These are phyloP conservation scores for Botrytis sinoallii DNA, from an alignment of 2,329 filamentous ascomycete species.

Conservation along the genomic window DNA sequence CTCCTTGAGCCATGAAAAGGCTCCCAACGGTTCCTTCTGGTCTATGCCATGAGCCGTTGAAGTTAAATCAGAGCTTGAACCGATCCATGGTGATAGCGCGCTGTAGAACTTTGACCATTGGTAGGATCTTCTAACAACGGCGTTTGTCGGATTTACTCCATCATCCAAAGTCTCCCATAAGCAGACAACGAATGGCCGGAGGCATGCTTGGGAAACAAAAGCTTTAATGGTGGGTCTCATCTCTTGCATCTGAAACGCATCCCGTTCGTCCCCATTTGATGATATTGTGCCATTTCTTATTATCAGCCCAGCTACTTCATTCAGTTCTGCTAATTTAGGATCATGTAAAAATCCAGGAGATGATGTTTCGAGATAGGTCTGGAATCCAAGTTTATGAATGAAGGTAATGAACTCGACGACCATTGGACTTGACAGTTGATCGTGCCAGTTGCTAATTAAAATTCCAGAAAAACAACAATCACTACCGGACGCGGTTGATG, in stretches of 20 bases:
- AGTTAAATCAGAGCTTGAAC: slow-evolving; percentile 22
- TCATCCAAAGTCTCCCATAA: slow-evolving; percentile 35
- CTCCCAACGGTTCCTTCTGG: slow-evolving; percentile 29
- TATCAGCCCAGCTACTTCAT: slow-evolving; percentile 40
- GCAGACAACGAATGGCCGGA: slow-evolving; percentile 33
- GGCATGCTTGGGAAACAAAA: slow-evolving; percentile 28
- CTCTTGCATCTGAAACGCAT: slow-evolving; percentile 43
- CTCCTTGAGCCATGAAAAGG: slow-evolving; percentile 35
- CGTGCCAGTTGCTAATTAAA: slow-evolving; percentile 28
- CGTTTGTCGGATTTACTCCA: slow-evolving; percentile 27
- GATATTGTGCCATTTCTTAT: slow-evolving; percentile 45
- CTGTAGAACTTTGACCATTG: slow-evolving; percentile 31
- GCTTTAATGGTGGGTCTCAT: slow-evolving; percentile 29
- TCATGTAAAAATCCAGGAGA: slow-evolving; percentile 28
- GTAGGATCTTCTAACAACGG: slow-evolving; percentile 32
- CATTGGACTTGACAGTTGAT: slow-evolving; percentile 20
- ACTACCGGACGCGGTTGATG: slow-evolving; percentile 23
- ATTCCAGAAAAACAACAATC: slow-evolving; percentile 27
- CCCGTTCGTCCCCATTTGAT: slow-evolving; percentile 41
- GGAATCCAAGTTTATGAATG: slow-evolving; percentile 29
- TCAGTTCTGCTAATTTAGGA: slow-evolving; percentile 21
- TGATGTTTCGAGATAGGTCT: slow-evolving; percentile 30
- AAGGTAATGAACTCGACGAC: slow-evolving; percentile 30
- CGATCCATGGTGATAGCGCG: slow-evolving; percentile 25
- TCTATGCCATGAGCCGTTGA: background rate